These are phyloP conservation scores for Triadica sebifera DNA, from an alignment of 345 rosid species.

Conservation along the genomic window DNA sequence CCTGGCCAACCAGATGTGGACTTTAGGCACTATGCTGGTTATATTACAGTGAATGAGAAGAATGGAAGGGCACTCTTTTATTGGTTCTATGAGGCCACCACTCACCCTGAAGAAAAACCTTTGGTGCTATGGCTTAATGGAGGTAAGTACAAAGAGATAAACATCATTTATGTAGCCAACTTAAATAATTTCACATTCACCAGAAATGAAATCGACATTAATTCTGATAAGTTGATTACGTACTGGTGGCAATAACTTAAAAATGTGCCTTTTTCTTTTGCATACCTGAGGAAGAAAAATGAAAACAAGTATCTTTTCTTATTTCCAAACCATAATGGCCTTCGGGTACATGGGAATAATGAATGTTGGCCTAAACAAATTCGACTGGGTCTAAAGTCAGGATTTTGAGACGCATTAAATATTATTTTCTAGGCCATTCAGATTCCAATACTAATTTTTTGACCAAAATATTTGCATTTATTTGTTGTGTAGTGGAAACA, in stretches of 20 bases:
- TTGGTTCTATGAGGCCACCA: conserved; percentile 80
- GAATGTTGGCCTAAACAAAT: background rate
- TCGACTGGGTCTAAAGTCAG: background rate
- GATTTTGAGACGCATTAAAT: background rate
- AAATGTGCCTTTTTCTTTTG: background rate
- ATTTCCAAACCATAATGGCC: background rate
- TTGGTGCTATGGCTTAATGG: conserved; percentile 95
- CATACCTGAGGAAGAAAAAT: background rate
- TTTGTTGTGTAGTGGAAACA: background rate
- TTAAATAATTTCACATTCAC: background rate
- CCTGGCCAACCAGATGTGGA: conserved; percentile 63
- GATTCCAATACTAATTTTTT: conserved; percentile 13
- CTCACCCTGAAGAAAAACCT: conserved; percentile 59
- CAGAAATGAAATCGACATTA: no score
- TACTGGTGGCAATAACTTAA: background rate
- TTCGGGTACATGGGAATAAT: background rate
- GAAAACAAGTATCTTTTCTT: background rate
- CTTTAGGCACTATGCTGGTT: conserved; percentile 80
- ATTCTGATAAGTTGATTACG: background rate
- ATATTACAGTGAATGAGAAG: conserved; percentile 53
- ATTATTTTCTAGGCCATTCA: background rate
- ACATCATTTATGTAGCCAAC: background rate
- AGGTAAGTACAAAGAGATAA: conserved; percentile 43
- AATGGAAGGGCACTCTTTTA: conserved; percentile 77
- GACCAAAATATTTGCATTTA: background rate